Evolutionary conservation across 1,139 yeast species (phyloP), one percentile per base, ranked within the genome.

Genomic region (Taphrina wiesneri): DNA sequence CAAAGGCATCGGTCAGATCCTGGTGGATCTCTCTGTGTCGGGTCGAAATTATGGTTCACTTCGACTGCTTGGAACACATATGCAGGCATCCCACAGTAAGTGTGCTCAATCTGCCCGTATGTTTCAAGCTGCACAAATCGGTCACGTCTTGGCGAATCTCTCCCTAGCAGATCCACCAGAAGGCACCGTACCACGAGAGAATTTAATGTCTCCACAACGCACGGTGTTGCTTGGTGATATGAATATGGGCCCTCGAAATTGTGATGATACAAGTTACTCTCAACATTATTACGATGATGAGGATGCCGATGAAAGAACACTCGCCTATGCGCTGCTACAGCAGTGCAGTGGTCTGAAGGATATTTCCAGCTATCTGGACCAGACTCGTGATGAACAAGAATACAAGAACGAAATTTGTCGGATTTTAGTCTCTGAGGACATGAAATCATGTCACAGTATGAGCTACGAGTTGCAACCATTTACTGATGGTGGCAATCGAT

Each of bases 81-180:
- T 57, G 63, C 63, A 57, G 45, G 53, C 63, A 2, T 45, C 54
- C 13, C 19, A 57, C 28, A 46, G 54, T 13, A 17, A n/a, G 21
- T 7, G 45, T n/a, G 63, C 53, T 13, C 63, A 57, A 57, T n/a
- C 19, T 3, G 63, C 63, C n/a, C 63, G 63, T 5, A 21, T 5
- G 25, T 21, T n/a, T n/a, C 63, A 57, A 45, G 63, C 54, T 13
- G 15, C 13, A 17, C 63, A 57, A n/a, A 39, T 45, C 21, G 54
- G 32, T 11, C 34, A 43, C 13, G 11, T 45, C 26, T 7, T 45
- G n/a, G 15, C 11, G n/a, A 45, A 45, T 15, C 28, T 45, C 11
- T n/a, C n/a, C n/a, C n/a, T n/a, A n/a, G n/a, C n/a, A n/a, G n/a
- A n/a, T n/a, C n/a, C n/a, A n/a, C n/a, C n/a, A n/a, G n/a, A n/a